These are phyloP conservation scores for Solanum medicagineum DNA, from an alignment of 257 asterid genomes.

Conservation along the genomic window DNA sequence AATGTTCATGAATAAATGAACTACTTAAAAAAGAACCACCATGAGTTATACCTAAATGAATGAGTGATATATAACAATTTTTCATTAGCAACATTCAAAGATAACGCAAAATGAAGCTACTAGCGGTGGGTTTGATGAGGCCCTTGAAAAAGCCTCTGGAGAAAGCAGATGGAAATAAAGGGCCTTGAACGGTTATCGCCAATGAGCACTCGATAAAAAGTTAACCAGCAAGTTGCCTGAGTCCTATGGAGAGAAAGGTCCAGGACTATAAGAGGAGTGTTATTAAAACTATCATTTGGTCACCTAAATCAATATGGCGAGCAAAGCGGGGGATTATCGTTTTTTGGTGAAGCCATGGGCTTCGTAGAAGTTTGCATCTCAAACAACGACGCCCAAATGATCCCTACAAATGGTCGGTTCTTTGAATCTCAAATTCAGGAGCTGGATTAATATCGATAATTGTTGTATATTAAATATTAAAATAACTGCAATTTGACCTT, in stretches of 20 bases:
- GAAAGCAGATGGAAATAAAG: neutral
- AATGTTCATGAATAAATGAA: neutral
- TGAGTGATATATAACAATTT: neutral
- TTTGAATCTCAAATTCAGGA: neutral
- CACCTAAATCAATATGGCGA: neutral
- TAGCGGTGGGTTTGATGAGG: neutral
- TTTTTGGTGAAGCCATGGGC: neutral
- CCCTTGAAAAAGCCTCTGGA: neutral
- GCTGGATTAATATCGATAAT: neutral
- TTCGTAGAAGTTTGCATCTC: neutral
- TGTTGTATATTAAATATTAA: neutral
- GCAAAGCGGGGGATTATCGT: neutral
- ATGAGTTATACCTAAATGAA: neutral
- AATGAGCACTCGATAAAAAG: neutral
- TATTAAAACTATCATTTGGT: neutral
- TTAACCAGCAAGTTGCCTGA: neutral
- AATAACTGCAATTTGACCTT: neutral
- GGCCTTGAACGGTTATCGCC: neutral
- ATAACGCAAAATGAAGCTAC: neutral
- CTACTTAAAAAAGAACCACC: neutral
- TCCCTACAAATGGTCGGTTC: neutral
- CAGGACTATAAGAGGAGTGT: neutral
- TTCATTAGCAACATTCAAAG: neutral
- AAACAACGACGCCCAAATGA: neutral
- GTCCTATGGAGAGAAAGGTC: neutral